Base-by-base conservation (phyloP, 106 monocot genomes). In the Apostasia ramifera region DNA sequence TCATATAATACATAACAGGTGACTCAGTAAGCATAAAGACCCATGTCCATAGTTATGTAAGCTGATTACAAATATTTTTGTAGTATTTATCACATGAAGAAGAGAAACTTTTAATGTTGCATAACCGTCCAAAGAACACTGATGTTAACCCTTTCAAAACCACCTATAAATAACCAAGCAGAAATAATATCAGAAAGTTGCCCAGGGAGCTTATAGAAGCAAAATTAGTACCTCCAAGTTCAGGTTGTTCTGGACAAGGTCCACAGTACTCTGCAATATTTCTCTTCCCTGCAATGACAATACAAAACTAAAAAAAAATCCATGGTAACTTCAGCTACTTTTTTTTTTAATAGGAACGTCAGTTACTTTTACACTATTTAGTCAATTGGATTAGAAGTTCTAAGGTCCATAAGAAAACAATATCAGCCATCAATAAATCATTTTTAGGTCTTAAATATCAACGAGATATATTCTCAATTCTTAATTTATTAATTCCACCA, bases 191-290 rank as follows among this genome's bases (percentile, higher is more conserved):
- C 62, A 44, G 44, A 62, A 43, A 62, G 61, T 15, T 66, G 48
- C 1, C 5, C 47, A 49, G 5, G 7, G 66, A 59, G 10, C 4
- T 68, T 50, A 3, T 12, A 46, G 59, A 44, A 43, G 11, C 38
- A 45, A 44, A 50, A 74, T 8, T 57, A 53, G 13, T 72, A 95
- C 97, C 97, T 97, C 97, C 67, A 97, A 81, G 55, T 92, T 92
- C 54, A 97, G 71, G 72, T 84, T 81, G 72, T 97, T 89, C 73
- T 92, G 97, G 78, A 97, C 97, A 38, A 97, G 77, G 78, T 97
- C 84, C 62, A 97, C 97, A 57, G 97, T 97, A 73, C 89, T 97
- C 70, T 97, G 97, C 72, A 97, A 71, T 50, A 97, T 97, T 70
- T 86, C 92, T 65, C 97, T 87, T 64, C 97, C 97, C 97, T 97